Evolutionary conservation across 2,329 filamentous ascomycete genomes (phyloP).

Genomic region (Plenodomus lindquistii): DNA sequence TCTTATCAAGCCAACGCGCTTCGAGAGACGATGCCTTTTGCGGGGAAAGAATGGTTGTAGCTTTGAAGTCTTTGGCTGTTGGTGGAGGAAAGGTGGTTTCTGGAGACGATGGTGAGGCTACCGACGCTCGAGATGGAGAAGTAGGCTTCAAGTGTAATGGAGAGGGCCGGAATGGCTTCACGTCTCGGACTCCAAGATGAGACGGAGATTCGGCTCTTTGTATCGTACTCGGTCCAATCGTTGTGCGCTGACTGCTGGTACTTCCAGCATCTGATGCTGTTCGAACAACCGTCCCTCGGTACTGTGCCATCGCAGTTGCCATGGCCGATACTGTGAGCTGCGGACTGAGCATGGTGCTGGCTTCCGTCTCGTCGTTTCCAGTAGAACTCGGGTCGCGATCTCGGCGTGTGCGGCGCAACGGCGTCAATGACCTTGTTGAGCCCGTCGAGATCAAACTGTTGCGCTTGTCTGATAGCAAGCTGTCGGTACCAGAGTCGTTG

Average conservation of each 20-base stretch:
- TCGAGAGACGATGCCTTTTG: conserved; percentile 78
- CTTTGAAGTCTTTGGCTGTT: conserved; percentile 29
- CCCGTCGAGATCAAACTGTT: conserved; percentile 32
- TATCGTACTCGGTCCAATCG: conserved; percentile 31
- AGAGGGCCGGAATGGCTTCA: conserved; percentile 34
- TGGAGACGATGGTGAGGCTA: conserved; percentile 22
- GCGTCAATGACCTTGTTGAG: conserved; percentile 34
- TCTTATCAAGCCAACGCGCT: conserved; percentile 66
- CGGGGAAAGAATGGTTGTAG: conserved; percentile 67
- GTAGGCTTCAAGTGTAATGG: conserved; percentile 39
- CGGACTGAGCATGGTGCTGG: conserved; percentile 34
- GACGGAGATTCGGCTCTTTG: conserved; percentile 29
- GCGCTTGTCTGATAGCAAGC: conserved; percentile 36
- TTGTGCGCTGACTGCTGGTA: conserved; percentile 40
- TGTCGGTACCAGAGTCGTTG: conserved; percentile 33
- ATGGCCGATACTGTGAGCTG: conserved; percentile 20
- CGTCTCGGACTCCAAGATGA: conserved; percentile 20
- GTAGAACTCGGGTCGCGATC: conserved; percentile 13
- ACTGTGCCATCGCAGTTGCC: conserved; percentile 19
- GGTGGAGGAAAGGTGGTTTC: conserved; percentile 17
- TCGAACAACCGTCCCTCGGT: conserved; percentile 33
- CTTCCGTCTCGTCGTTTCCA: conserved; percentile 33
- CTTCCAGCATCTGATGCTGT: conserved; percentile 41
- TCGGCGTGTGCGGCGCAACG: conserved; percentile 26
- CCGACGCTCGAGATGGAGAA: conserved; percentile 30